These are phyloP conservation scores for Talaromyces funiculosus DNA, from an alignment of 2,329 filamentous ascomycete species.

Conservation along the genomic window DNA sequence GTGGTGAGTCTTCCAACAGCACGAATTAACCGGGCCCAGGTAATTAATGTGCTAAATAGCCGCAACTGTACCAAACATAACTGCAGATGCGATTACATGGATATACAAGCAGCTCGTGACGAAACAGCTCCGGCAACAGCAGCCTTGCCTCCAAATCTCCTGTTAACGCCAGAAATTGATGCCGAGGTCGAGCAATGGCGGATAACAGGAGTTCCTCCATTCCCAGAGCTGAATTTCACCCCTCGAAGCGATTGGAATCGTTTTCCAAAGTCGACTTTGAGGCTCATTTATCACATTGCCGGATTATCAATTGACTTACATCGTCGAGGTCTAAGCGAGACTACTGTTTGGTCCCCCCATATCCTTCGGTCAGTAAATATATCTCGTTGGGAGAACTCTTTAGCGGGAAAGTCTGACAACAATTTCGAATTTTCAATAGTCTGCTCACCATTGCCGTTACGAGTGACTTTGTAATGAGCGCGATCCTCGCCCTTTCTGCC, in stretches of 20 bases:
- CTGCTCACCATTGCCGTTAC: slow-evolving; percentile 77
- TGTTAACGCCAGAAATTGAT: slow-evolving; percentile 84
- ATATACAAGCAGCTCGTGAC: slow-evolving; percentile 61
- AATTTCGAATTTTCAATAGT: slow-evolving; percentile 38
- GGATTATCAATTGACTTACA: slow-evolving; percentile 79
- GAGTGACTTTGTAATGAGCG: slow-evolving; percentile 87
- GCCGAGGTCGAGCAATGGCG: slow-evolving; percentile 76
- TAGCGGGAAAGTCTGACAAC: background rate
- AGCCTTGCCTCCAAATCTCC: slow-evolving; percentile 54
- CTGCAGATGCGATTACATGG: slow-evolving; percentile 96
- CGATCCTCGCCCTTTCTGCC: slow-evolving; percentile 87
- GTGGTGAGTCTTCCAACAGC: slow-evolving; percentile 54
- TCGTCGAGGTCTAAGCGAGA: slow-evolving; percentile 68
- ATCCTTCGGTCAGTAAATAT: slow-evolving; percentile 72
- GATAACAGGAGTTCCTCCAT: slow-evolving; percentile 76
- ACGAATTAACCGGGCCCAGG: background rate
- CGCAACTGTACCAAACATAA: slow-evolving; percentile 99
- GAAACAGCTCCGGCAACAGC: slow-evolving; percentile 41
- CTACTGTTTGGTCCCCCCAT: slow-evolving; percentile 88
- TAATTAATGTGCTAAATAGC: slow-evolving; percentile 43
- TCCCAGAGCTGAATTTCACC: slow-evolving; percentile 72
- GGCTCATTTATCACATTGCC: slow-evolving; percentile 85
- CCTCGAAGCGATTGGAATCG: slow-evolving; percentile 66
- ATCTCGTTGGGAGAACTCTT: background rate
- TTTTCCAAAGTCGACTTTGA: slow-evolving; percentile 71